phyloP scores from a whole-genome alignment of 2,329 filamentous ascomycete species.

The Hypoxylon sp. region DNA sequence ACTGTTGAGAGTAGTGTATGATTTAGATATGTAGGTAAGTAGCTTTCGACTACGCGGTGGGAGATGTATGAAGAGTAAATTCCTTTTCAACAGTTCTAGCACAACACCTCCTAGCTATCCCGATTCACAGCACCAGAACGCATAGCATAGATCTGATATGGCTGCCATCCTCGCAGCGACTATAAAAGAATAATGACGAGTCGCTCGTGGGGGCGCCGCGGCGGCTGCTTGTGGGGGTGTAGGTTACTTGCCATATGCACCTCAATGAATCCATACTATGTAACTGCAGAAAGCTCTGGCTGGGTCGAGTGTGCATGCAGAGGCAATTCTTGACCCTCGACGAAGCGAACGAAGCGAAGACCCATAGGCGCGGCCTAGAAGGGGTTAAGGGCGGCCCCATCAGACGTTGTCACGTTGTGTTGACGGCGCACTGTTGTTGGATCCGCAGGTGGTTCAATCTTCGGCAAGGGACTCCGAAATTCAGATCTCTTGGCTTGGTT shows the following conservation, averaged over 20 bases:
- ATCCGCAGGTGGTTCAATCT: conserved; percentile 33
- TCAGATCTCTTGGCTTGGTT: conserved; percentile 38
- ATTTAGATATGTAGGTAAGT: not conserved
- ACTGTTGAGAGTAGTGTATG: conserved; percentile 18
- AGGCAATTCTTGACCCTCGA: conserved; percentile 21
- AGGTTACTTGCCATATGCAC: conserved; percentile 30
- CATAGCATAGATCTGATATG: conserved; percentile 16
- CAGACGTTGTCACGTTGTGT: conserved; percentile 39
- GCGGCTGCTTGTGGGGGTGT: conserved; percentile 21
- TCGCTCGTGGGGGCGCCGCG: conserved; percentile 19
- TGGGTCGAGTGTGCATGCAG: conserved; percentile 29
- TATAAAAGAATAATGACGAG: conserved; percentile 24
- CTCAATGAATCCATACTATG: conserved; percentile 9
- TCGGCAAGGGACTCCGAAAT: conserved; percentile 43
- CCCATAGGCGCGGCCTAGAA: conserved; percentile 33
- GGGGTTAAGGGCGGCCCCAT: conserved; percentile 25
- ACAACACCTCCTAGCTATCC: conserved; percentile 12
- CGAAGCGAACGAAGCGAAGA: conserved; percentile 32
- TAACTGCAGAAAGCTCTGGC: conserved; percentile 21
- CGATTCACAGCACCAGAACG: conserved; percentile 3
- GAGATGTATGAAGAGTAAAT: conserved; percentile 16
- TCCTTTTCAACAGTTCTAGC: not conserved
- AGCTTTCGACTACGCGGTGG: conserved; percentile 9
- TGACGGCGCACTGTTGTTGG: conserved; percentile 20
- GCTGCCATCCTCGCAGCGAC: conserved; percentile 17